Percentiles rank a stretch among this genome's conserved stretches.
Evolutionary conservation across 768 basidiomycete genomes (phyloP).

Genomic region (Macrolepiota dolichaula): DNA sequence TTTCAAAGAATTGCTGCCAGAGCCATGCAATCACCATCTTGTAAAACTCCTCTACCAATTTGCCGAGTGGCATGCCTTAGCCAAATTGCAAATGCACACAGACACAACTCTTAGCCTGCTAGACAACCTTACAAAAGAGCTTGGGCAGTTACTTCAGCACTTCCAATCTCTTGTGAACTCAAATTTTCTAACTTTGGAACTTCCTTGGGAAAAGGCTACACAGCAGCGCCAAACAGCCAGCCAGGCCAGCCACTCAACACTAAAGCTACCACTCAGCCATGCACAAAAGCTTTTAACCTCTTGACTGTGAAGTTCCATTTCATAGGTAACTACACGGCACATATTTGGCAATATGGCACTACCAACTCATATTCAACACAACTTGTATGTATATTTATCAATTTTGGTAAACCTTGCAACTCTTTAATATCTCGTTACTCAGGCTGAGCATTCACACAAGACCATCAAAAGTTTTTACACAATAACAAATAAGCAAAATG

Average conservation of each 20-base stretch:
- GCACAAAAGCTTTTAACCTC: not conserved
- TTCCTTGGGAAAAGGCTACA: constrained; percentile 35
- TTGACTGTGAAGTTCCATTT: constrained; percentile 5
- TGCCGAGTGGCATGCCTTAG: constrained; percentile 30
- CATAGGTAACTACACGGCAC: not conserved
- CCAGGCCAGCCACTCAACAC: not conserved
- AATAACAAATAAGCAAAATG: not conserved
- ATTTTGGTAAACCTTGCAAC: too few relatives aligned
- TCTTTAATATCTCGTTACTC: too few relatives aligned
- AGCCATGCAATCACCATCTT: constrained; percentile 16
- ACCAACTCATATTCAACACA: constrained; percentile 16
- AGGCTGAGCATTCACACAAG: not conserved
- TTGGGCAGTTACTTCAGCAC: constrained; percentile 26
- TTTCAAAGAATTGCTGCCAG: constrained; percentile 32
- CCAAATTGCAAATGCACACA: constrained; percentile 30
- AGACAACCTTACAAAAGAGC: constrained; percentile 19
- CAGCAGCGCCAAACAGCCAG: constrained; percentile 16
- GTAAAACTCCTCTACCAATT: constrained; percentile 23
- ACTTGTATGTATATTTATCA: constrained; percentile 19
- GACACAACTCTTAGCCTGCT: constrained; percentile 22
- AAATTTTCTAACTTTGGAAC: constrained; percentile 26
- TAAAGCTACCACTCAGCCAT: not conserved
- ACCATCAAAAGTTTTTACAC: not conserved
- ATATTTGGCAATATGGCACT: constrained; percentile 4
- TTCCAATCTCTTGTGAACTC: constrained; percentile 27